Evolutionary conservation across 75 land plant species (phyloP).

Genomic region (Ceratopteris richardii): DNA sequence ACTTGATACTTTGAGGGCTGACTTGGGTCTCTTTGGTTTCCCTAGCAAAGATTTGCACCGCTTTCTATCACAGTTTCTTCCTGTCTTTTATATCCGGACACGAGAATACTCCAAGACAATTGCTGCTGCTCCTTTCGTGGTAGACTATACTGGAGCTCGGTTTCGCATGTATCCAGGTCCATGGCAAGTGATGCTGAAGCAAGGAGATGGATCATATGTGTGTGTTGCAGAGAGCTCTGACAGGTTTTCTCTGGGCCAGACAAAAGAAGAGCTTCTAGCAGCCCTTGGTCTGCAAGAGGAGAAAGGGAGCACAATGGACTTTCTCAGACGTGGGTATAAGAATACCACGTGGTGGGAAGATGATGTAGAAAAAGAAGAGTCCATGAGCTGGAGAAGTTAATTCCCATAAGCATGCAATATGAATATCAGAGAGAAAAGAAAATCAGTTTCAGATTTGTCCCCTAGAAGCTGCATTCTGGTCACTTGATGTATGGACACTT

Average conservation of each 20-base stretch:
- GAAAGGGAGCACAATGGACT: slow-evolving; percentile 84
- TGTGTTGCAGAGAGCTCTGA: slow-evolving; percentile 87
- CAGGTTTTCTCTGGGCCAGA: slow-evolving; percentile 86
- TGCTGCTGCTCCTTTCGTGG: slow-evolving; percentile 73
- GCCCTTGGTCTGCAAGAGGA: slow-evolving; percentile 93
- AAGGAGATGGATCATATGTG: slow-evolving; percentile 84
- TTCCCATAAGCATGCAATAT: too few relatives aligned
- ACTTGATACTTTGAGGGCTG: slow-evolving; percentile 88
- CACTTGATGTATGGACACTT: too few relatives aligned
- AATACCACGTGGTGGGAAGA: slow-evolving; percentile 98
- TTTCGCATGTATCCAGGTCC: slow-evolving; percentile 99
- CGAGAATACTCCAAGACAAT: slow-evolving; percentile 98
- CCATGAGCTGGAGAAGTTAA: slow-evolving; percentile 80
- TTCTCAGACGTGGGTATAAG: slow-evolving; percentile 95
- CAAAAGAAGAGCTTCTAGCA: slow-evolving; percentile 86
- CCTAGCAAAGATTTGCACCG: slow-evolving; percentile 89
- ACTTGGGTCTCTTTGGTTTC: slow-evolving; percentile 90
- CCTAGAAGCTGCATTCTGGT: too few relatives aligned
- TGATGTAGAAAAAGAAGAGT: slow-evolving; percentile 57
- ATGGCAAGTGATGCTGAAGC: slow-evolving; percentile 99
- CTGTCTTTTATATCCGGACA: slow-evolving; percentile 87
- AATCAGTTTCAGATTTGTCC: too few relatives aligned
- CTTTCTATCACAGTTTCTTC: slow-evolving; percentile 84
- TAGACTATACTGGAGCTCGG: slow-evolving; percentile 91
- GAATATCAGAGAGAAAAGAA: too few relatives aligned